Percentiles rank a stretch among this genome's conserved stretches.
Evolutionary conservation across 306 rosid genomes (phyloP).

Genomic region (Potentilla sterilis): DNA sequence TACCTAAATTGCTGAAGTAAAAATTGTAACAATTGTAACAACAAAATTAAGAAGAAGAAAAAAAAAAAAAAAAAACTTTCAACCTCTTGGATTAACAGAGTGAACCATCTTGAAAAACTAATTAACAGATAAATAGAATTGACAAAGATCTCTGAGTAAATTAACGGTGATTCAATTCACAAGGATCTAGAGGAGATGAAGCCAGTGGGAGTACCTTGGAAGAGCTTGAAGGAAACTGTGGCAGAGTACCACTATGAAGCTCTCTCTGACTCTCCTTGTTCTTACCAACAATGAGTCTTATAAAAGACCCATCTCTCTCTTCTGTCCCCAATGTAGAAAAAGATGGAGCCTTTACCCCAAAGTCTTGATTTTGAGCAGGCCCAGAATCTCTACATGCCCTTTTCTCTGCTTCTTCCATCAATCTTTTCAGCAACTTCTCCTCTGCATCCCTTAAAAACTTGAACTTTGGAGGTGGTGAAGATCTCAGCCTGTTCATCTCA

Average conservation of each 20-base stretch:
- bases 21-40: slow-evolving; percentile 10
- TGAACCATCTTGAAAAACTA: slow-evolving; percentile 29
- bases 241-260: slow-evolving; percentile 26
- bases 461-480: slow-evolving; percentile 88
- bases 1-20: slow-evolving; percentile 21
- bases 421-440: slow-evolving; percentile 62
- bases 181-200: slow-evolving; percentile 59
- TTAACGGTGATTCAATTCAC: slow-evolving; percentile 39
- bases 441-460: slow-evolving; percentile 89
- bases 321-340: slow-evolving; percentile 23
- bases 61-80: not conserved
- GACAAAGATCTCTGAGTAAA: slow-evolving; percentile 26
- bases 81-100: slow-evolving; percentile 28
- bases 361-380: slow-evolving; percentile 25
- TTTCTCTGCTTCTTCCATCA: slow-evolving; percentile 63
- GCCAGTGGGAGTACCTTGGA: slow-evolving; percentile 83
- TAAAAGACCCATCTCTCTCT: slow-evolving; percentile 38
- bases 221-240: slow-evolving; percentile 58
- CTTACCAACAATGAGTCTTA: slow-evolving; percentile 31
- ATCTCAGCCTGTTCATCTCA: slow-evolving; percentile 51
- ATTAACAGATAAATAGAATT: slow-evolving; percentile 29
- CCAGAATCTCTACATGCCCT: slow-evolving; percentile 32
- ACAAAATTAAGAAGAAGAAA: not conserved
- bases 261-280: slow-evolving; percentile 36
- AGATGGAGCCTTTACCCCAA: slow-evolving; percentile 22